These are phyloP conservation scores for Penicillium sp. DNA, from an alignment of 2,329 filamentous ascomycete genomes.

Conservation along the genomic window DNA sequence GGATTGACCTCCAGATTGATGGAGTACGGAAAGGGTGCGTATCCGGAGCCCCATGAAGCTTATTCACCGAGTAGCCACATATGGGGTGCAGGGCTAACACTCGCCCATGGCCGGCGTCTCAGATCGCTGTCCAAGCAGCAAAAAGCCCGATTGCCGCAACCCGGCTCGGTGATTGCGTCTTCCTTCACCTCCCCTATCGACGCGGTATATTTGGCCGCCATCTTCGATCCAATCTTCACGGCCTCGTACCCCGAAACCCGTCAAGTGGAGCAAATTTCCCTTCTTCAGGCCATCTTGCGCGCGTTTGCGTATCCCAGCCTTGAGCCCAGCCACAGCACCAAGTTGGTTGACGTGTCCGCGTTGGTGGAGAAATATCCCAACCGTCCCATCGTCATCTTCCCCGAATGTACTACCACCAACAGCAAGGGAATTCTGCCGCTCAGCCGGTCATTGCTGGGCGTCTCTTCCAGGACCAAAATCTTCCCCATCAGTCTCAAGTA, in stretches of 20 bases:
- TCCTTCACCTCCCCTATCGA: slow-evolving; percentile 92
- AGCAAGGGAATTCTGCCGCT: slow-evolving; percentile 83
- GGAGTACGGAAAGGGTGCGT: slow-evolving; percentile 81
- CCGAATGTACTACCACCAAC: slow-evolving; percentile 91
- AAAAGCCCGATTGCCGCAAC: slow-evolving; percentile 66
- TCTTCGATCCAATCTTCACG: slow-evolving; percentile 95
- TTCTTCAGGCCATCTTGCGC: slow-evolving; percentile 67
- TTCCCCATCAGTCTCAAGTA: slow-evolving; percentile 90
- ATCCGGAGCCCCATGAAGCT: not conserved
- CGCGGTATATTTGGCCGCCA: slow-evolving; percentile 84
- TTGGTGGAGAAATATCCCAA: slow-evolving; percentile 64
- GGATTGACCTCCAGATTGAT: slow-evolving; percentile 97
- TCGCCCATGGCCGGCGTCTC: not conserved
- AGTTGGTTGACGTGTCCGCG: slow-evolving; percentile 55
- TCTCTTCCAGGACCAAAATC: slow-evolving; percentile 63
- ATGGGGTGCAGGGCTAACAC: not conserved
- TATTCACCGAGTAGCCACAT: not conserved
- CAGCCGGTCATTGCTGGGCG: slow-evolving; percentile 67
- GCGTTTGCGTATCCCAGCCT: slow-evolving; percentile 59
- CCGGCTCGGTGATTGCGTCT: slow-evolving; percentile 76
- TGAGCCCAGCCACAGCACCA: slow-evolving; percentile 41
- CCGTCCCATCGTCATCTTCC: slow-evolving; percentile 78
- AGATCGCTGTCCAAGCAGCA: slow-evolving; percentile 68
- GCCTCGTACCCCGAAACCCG: slow-evolving; percentile 69
- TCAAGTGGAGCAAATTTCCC: slow-evolving; percentile 68